These are phyloP conservation scores for Ogataea ganodermae DNA, from an alignment of 805 yeast species.

Conservation along the genomic window DNA sequence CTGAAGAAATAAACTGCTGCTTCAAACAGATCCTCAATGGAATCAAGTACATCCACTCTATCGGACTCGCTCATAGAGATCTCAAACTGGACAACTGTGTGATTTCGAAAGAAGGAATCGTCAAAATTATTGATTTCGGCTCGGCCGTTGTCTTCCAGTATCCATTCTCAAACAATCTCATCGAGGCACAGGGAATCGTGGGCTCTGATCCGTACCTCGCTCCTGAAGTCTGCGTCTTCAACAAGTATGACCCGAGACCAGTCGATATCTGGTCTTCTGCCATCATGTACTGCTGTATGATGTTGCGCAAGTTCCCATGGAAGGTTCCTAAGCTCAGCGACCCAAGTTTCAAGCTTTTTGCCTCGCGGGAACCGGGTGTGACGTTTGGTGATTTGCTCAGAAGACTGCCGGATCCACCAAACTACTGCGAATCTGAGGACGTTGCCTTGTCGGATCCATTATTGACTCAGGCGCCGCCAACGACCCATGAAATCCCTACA, in stretches of 20 bases:
- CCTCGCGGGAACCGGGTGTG: slow-evolving; percentile 68
- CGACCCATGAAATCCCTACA: slow-evolving; percentile 17
- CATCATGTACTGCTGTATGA: slow-evolving; percentile 89
- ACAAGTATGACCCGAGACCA: slow-evolving; percentile 86
- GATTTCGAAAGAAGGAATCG: slow-evolving; percentile 76
- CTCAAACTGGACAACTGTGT: slow-evolving; percentile 92
- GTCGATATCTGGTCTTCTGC: slow-evolving; percentile 95
- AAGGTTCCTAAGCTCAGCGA: slow-evolving; percentile 84
- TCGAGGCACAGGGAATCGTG: slow-evolving; percentile 81
- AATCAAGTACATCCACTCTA: slow-evolving; percentile 73
- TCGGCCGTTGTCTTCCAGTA: slow-evolving; percentile 89
- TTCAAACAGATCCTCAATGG: slow-evolving; percentile 85
- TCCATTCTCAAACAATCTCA: slow-evolving; percentile 72
- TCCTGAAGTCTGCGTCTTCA: slow-evolving; percentile 85
- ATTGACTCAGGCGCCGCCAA: slow-evolving; percentile 4
- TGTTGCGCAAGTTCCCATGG: slow-evolving; percentile 91
- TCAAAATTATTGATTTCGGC: slow-evolving; percentile 90
- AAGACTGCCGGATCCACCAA: slow-evolving; percentile 51
- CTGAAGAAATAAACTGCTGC: slow-evolving; percentile 81
- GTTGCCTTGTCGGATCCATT: background rate
- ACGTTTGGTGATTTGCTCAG: slow-evolving; percentile 65
- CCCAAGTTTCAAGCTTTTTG: slow-evolving; percentile 79
- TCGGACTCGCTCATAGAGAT: slow-evolving; percentile 91
- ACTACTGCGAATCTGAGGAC: slow-evolving; percentile 26
- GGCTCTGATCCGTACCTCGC: slow-evolving; percentile 91